A percentile compares a stretch with the other conserved stretches of the same genome.
Conservation (phyloP, 1,284 basidiomycete genomes). For the Pseudozyma pruni region DNA sequence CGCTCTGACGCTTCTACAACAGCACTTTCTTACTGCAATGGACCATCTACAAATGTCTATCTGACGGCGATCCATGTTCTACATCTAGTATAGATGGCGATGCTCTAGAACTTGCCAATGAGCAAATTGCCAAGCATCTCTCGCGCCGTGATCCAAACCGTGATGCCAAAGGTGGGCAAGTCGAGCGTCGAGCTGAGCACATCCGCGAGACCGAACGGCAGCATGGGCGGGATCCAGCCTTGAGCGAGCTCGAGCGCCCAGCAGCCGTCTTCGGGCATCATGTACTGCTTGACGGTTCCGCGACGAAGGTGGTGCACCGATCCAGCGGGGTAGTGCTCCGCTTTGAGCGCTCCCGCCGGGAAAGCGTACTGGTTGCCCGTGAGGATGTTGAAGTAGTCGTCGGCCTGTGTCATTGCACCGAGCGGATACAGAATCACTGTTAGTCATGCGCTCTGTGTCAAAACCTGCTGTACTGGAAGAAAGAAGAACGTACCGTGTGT, state of each 20-base stretch:
- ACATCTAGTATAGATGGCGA: background rate
- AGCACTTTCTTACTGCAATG: background rate
- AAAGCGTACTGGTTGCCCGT: slow-evolving; percentile 93
- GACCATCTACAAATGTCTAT: too few species aligned
- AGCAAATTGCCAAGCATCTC: slow-evolving; percentile 65
- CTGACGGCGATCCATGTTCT: background rate
- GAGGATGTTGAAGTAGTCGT: slow-evolving; percentile 97
- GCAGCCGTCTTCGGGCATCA: slow-evolving; percentile 88
- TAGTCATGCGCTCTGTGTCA: too few species aligned
- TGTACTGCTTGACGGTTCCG: slow-evolving; percentile 92
- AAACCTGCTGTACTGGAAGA: background rate
- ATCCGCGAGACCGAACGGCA: slow-evolving; percentile 90
- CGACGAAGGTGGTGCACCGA: slow-evolving; percentile 84
- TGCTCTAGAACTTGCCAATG: slow-evolving; percentile 41
- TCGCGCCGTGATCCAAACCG: slow-evolving; percentile 77
- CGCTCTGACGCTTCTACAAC: slow-evolving; percentile 14
- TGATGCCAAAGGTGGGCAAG: slow-evolving; percentile 82
- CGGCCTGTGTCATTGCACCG: slow-evolving; percentile 71
- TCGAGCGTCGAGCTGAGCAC: slow-evolving; percentile 88
- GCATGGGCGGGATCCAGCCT: slow-evolving; percentile 72
- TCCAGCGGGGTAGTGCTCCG: slow-evolving; percentile 84
- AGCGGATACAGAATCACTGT: background rate
- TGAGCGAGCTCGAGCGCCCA: slow-evolving; percentile 94
- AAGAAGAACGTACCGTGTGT: slow-evolving; percentile 73
- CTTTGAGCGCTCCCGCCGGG: slow-evolving; percentile 79